Evolutionary conservation across 345 rosid species (phyloP).

Genomic region (Eucalyptus albens): DNA sequence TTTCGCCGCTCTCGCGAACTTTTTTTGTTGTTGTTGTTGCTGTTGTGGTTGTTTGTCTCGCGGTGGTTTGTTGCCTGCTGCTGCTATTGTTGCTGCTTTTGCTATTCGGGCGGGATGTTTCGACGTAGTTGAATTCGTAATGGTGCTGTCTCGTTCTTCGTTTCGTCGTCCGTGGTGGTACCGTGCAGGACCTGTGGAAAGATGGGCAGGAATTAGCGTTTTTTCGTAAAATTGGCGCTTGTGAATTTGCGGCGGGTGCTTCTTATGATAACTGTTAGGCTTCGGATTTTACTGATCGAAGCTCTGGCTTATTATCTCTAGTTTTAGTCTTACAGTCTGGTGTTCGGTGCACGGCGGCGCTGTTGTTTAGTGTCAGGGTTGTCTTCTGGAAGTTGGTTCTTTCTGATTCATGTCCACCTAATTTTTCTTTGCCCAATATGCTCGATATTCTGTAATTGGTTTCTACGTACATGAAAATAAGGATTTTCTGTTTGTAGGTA

Average conservation of each 20-base stretch:
- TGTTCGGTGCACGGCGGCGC: not conserved
- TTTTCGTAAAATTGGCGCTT: not conserved
- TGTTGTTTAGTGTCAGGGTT: not conserved
- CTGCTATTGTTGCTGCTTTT: not conserved
- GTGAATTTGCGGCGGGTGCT: not conserved
- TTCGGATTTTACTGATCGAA: not conserved
- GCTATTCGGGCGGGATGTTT: not conserved
- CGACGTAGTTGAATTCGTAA: not conserved
- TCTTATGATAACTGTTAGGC: not conserved
- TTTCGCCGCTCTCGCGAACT: not conserved
- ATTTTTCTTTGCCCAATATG: not conserved
- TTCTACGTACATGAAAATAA: not conserved
- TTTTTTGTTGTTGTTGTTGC: not conserved
- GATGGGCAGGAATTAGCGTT: not conserved
- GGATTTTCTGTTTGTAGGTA: constrained; percentile 26
- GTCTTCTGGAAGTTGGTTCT: not conserved
- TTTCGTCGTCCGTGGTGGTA: not conserved
- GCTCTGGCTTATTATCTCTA: not conserved
- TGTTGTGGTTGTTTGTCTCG: not conserved
- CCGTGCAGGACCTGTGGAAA: not conserved
- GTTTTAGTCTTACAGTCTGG: not conserved
- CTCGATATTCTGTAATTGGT: not conserved
- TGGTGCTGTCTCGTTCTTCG: not conserved
- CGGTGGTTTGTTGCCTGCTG: not conserved
- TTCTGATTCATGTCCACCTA: not conserved